Base-by-base conservation (phyloP, 805 yeast genomes). In the Torulaspora indica region DNA sequence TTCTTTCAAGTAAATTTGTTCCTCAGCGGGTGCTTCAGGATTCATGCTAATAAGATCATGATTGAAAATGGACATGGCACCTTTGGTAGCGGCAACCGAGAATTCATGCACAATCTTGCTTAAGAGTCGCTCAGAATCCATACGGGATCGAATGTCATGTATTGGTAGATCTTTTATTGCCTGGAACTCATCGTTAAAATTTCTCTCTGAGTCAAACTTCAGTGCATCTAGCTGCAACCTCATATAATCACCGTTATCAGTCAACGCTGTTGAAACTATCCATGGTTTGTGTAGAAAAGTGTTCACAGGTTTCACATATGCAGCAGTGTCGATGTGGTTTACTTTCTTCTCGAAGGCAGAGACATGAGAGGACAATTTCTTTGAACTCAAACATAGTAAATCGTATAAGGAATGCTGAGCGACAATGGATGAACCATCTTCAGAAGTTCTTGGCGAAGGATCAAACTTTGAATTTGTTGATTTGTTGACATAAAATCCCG, bases 131-230 rank as follows among this genome's bases (percentile, higher is more conserved):
- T 93, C 98, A 54, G 90, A 76, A 37, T 81, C 68, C 38, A 88
- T 72, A 49, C 90, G 76, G 49, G 85, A 89, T 43, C 76, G 77
- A 42, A 87, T 65, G 18, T 76, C 63, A 1, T 71, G 58, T 28
- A 72, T 70, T 25, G 88, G 79, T 49, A 88, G 72, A 52, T 89
- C 96, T 50, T 79, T 77, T 38, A 87, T 74, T 2, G 87, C 74
- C 70, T 93, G 98, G 58, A 80, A 80, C 55, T 93, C 97, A 53
- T 85, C 95, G 63, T 89, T 89, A 85, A 95, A 90, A 56, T 91
- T 96, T 56, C 82, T 82, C 70, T 70, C 49, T 66, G 76, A 42
- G 23, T 51, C 52, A 9, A 52, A 47, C 27, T 51, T 49, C 7
- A 51, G 39, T 23, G 57, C 48, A 18, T 48, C 53, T 40, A 73